Conservation (phyloP, 2,329 filamentous ascomycete genomes). For the Pyricularia pennisetigena region DNA sequence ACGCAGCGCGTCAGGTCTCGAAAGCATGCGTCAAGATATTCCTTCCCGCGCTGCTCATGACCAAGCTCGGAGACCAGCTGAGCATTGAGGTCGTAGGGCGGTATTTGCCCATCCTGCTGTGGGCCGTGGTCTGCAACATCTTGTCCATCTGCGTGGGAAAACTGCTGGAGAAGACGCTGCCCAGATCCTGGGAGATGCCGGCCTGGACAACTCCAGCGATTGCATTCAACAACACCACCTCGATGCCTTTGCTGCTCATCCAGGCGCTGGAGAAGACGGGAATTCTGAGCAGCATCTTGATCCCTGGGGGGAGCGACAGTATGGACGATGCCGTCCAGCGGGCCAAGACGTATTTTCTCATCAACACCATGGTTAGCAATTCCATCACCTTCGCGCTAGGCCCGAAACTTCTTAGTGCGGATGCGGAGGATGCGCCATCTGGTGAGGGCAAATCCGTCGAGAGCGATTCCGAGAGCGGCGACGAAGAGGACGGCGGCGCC, state of each 20-base stretch:
- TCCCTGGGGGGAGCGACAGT: conserved; percentile 24
- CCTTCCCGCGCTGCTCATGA: conserved; percentile 33
- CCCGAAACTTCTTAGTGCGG: conserved; percentile 42
- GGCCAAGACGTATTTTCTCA: conserved; percentile 55
- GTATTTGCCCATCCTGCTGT: conserved; percentile 28
- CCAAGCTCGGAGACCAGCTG: conserved; percentile 32
- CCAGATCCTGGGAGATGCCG: conserved; percentile 22
- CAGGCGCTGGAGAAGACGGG: conserved; percentile 37
- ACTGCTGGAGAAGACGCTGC: conserved; percentile 22
- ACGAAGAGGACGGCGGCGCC: background rate
- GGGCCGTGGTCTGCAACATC: conserved; percentile 28
- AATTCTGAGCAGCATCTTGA: conserved; percentile 38
- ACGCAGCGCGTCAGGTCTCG: conserved; percentile 29
- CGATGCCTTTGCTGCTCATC: conserved; percentile 33
- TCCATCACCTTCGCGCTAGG: conserved; percentile 56
- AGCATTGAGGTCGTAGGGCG: conserved; percentile 22
- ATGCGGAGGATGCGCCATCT: conserved; percentile 23
- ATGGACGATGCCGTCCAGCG: conserved; percentile 39
- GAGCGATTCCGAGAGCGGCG: conserved; percentile 1
- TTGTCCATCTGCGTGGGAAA: conserved; percentile 30
- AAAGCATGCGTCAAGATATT: conserved; percentile 36
- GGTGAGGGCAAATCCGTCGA: conserved; percentile 15
- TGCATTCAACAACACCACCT: conserved; percentile 39
- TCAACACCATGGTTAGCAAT: conserved; percentile 54
- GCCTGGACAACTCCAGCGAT: conserved; percentile 34